Base-by-base conservation (phyloP, 192 early-diverging fungal genomes). In the Linderina pennispora region DNA sequence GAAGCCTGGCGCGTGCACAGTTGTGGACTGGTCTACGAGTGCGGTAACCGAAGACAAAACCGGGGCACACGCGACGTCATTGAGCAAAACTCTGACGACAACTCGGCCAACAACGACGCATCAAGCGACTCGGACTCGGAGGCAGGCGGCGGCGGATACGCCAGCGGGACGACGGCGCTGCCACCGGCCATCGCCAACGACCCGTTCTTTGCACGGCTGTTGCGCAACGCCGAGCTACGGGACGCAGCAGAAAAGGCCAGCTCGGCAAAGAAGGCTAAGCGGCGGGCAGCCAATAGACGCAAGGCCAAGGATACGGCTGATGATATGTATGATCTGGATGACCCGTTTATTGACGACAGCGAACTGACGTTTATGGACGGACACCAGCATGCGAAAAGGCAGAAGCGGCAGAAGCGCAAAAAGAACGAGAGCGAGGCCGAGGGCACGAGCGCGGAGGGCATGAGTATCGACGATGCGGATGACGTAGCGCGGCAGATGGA, bases 331-430 rank as follows among this genome's bases (percentile, higher is more conserved):
- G 70, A 74, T 44, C 36, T 74, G 41, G 56, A 74, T n/a, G 70
- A 74, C 34, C 70, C 70, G 25, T 74, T 74, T 58, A 74, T 74
- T 54, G 70, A 74, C 39, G 70, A 74, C 36, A 67, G 58, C 36
- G 64, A 74, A 33, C 53, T 74, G 31, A 74, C 70, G 23, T 53
- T 74, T 43, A 62, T 74, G 62, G 55, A 58, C 39, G 59, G 64
- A 0, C 63, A 74, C 34, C 59, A 42, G 31, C 60, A 62, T 18
- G 38, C 56, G 18, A 55, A 57, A 24, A 26, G 32, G 11, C 58
- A 60, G 45, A 49, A 58, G 47, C 54, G 52, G 26, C 62, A 74
- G 44, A 57, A 62, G 55, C 70, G 70, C 43, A 58, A 64, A 48
- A 66, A 59, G 51, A 54, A 28, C 40, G 58, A 57, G 32, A 64